Percentiles rank a stretch among this genome's conserved stretches.
Conservation (phyloP, 352 stramenopile genomes). For the Pythium chondricola region DNA sequence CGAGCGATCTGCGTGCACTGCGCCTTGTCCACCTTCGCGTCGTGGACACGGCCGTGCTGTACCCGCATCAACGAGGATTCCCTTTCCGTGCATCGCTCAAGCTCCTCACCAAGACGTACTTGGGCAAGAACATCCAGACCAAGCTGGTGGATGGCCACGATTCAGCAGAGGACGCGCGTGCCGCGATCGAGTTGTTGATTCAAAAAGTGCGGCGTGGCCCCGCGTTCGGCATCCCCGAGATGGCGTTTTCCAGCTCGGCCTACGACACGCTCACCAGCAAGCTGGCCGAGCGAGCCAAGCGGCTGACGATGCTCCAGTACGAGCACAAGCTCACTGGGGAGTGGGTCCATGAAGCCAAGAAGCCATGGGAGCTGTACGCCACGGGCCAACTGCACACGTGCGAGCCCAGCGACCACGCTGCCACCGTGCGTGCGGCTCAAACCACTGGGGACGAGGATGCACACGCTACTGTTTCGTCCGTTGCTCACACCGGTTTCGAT, state of each 20-base stretch:
- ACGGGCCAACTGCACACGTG: conserved; percentile 45
- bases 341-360: conserved; percentile 24
- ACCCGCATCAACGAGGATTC: conserved; percentile 77
- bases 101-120: conserved; percentile 76
- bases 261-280: conserved; percentile 73
- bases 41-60: conserved; percentile 78
- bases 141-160: conserved; percentile 64
- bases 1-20: conserved; percentile 76
- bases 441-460: neutral
- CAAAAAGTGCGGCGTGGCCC: conserved; percentile 65
- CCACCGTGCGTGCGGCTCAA: conserved; percentile 4
- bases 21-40: conserved; percentile 66
- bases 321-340: conserved; percentile 13
- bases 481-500: conserved; percentile 14
- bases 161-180: conserved; percentile 75
- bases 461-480: conserved; percentile 10
- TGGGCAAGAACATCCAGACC: conserved; percentile 74
- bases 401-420: conserved; percentile 48
- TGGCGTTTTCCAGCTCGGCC: conserved; percentile 26
- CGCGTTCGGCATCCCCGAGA: conserved; percentile 62
- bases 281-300: conserved; percentile 34
- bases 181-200: conserved; percentile 69
- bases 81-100: conserved; percentile 82
- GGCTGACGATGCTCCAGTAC: conserved; percentile 37
- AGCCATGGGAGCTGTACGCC: conserved; percentile 68